A percentile compares a stretch with the other conserved stretches of the same genome.
Conservation (phyloP, 208 protist genomes). For the Trypanosoma avium region DNA sequence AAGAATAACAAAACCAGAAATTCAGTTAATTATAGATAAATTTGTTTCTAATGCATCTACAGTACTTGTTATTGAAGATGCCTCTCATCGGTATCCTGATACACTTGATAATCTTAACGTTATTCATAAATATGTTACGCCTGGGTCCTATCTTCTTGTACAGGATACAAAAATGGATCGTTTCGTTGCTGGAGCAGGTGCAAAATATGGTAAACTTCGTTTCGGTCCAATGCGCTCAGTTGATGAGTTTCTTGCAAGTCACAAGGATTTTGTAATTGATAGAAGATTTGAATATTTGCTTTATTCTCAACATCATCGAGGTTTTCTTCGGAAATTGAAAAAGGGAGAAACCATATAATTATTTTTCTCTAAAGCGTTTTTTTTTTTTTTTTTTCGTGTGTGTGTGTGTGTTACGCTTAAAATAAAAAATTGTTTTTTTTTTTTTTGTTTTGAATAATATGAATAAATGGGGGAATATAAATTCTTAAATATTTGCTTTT, state of each 20-base stretch:
- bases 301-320: slow-evolving; percentile 27
- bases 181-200: slow-evolving; percentile 12
- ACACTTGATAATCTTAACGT: slow-evolving; percentile 16
- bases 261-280: slow-evolving; percentile 22
- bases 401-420: no score
- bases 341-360: not conserved
- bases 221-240: slow-evolving; percentile 26
- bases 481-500: no score
- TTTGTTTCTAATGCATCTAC: slow-evolving; percentile 21
- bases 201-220: slow-evolving; percentile 14
- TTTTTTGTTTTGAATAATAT: no score
- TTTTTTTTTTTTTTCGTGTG: no score
- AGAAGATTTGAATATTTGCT: slow-evolving; percentile 18
- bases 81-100: slow-evolving; percentile 23
- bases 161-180: slow-evolving; percentile 31
- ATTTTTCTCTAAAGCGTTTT: no score
- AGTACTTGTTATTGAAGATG: slow-evolving; percentile 25
- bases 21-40: slow-evolving; percentile 9
- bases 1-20: slow-evolving; percentile 8
- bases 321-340: slow-evolving; percentile 15
- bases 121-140: slow-evolving; percentile 24
- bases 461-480: no score
- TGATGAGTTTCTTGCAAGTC: slow-evolving; percentile 15
- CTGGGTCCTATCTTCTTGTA: slow-evolving; percentile 21
- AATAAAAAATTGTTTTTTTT: no score